Conservation (phyloP, 2,329 filamentous ascomycete genomes). For the Stagonosporopsis cucurbitacearum region DNA sequence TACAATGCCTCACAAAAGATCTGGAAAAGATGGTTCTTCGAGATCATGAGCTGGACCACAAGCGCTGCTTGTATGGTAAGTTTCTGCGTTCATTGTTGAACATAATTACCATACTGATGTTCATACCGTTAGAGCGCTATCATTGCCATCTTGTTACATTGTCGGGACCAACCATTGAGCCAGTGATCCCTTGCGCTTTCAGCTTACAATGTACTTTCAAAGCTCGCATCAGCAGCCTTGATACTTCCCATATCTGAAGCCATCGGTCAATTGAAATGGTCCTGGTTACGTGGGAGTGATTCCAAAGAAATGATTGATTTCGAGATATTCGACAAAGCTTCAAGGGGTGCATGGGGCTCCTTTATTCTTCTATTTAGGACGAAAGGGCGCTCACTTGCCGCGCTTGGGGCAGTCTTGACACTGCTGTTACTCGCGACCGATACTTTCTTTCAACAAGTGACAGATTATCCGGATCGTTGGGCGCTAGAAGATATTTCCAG, state of each 20-base stretch:
- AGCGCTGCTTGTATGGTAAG: constrained; percentile 43
- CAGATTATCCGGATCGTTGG: constrained; percentile 10
- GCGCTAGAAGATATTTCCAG: neutral
- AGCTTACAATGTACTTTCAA: constrained; percentile 31
- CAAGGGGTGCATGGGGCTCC: constrained; percentile 31
- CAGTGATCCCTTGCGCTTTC: constrained; percentile 41
- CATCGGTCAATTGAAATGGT: constrained; percentile 44
- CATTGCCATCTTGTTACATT: constrained; percentile 38
- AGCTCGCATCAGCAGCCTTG: constrained; percentile 34
- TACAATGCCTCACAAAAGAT: constrained; percentile 31
- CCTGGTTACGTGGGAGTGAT: constrained; percentile 29
- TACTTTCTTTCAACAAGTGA: constrained; percentile 42
- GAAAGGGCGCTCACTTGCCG: constrained; percentile 23
- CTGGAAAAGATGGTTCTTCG: constrained; percentile 37
- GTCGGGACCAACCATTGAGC: constrained; percentile 34
- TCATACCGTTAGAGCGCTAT: constrained; percentile 29
- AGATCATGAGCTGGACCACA: constrained; percentile 35
- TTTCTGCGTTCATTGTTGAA: neutral
- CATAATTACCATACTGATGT: neutral
- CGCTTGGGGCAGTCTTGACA: neutral
- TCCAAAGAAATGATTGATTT: constrained; percentile 36
- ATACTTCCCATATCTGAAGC: constrained; percentile 38
- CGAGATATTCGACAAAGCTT: constrained; percentile 43
- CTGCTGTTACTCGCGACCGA: constrained; percentile 29
- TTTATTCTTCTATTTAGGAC: constrained; percentile 25